Evolutionary conservation across 441 rosid species (phyloP), one percentile per base, ranked within the genome.

Genomic region (Adansonia gregorii): DNA sequence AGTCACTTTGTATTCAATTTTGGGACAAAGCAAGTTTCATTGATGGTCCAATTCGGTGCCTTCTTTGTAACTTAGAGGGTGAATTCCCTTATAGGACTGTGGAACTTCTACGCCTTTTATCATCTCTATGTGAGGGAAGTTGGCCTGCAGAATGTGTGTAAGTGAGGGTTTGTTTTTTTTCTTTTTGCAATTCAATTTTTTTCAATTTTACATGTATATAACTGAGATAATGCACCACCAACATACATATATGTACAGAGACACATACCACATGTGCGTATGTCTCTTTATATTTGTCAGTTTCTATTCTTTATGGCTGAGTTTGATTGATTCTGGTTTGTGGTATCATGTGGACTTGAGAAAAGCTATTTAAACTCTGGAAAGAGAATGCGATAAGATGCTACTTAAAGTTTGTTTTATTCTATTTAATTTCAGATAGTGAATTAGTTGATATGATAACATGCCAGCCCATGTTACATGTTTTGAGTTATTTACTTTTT

Each of bases 141-240:
- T 97, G 99, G 99, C 98, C 99, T 49, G 89, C 98, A 51, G 95
- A 94, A 86, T 97, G 99, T 56, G 98, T 91, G 99, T 97, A 87
- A 92, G 99, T 90, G 79, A 67, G 22, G 22, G 72, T 51, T 78
- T 74, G 6, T 39, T 52, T 22, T 8, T 45, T 12, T 58, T 49
- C 54, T 9, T 51, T 69, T 67, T 60, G 54, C 6, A 6, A 8
- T 68, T 56, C 22, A 17, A 14, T 74, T 63, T 43, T 15, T 24
- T 58, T 78, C 61, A 9, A 61, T 80, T 22, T 22, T 60, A 20
- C 65, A 24, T 69, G 45, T 12, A 3, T 14, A 24, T 17, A 69
- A 24, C 12, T 45, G 35, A 43, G 71, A 10, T 10, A 45, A 67
- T 45, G 6, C n/a, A 24, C 41, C 8, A 11, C 17, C 41, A 27